These are phyloP conservation scores for Annona cherimola DNA, from an alignment of 164 flowering plant genomes.

Conservation along the genomic window DNA sequence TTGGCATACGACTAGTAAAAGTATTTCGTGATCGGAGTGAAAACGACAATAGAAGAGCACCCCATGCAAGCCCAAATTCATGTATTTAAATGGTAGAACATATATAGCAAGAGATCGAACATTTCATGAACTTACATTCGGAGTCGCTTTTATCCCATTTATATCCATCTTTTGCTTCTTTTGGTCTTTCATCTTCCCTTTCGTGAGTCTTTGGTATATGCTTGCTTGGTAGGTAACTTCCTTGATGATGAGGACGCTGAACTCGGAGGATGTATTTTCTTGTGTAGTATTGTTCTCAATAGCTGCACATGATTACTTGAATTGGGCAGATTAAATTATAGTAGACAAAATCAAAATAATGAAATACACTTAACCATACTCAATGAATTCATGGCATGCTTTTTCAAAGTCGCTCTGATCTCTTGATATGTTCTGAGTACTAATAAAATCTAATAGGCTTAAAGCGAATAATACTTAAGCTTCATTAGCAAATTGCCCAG, in stretches of 20 bases:
- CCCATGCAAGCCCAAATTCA: background rate
- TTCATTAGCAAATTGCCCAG: background rate
- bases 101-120: too few relatives aligned
- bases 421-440: background rate
- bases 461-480: background rate
- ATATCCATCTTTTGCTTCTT: conserved; percentile 26
- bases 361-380: too few relatives aligned
- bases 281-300: conserved; percentile 60
- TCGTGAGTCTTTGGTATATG: conserved; percentile 12
- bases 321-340: background rate
- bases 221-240: conserved; percentile 45
- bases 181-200: conserved; percentile 36
- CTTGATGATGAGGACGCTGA: conserved; percentile 33
- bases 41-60: background rate
- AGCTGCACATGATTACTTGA: conserved; percentile 35
- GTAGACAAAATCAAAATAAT: background rate
- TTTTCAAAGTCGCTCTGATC: background rate
- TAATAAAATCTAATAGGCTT: background rate
- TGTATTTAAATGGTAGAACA: background rate
- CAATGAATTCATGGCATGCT: background rate
- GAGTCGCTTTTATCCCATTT: conserved; percentile 96
- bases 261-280: conserved; percentile 52
- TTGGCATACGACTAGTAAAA: too few relatives aligned
- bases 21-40: background rate
- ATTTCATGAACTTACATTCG: conserved; percentile 26